Conservation (phyloP, 1,284 basidiomycete genomes). For the Leccinum glutinopallens region DNA sequence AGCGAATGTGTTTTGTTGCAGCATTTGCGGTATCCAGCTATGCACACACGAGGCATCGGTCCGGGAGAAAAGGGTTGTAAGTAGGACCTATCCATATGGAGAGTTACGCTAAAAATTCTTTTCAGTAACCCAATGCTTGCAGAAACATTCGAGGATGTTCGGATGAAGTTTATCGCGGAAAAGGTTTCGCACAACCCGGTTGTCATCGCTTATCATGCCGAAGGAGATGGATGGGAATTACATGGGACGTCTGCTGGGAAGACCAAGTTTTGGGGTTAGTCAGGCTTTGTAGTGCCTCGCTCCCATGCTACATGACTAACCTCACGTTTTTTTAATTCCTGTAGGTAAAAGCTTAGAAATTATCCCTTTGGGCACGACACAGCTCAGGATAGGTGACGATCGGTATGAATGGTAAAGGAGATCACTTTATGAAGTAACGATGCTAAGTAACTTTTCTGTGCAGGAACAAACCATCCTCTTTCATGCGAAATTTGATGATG, state of each 20-base stretch:
- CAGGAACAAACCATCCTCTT: conserved; percentile 85
- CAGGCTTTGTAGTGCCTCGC: conserved; percentile 15
- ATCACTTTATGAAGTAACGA: not conserved
- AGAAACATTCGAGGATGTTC: conserved; percentile 84
- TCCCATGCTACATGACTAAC: conserved; percentile 17
- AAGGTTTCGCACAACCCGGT: conserved; percentile 89
- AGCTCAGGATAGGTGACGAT: conserved; percentile 64
- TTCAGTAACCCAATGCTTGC: conserved; percentile 83
- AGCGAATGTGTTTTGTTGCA: conserved; percentile 77
- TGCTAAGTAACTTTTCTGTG: conserved; percentile 10
- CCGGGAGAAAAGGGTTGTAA: conserved; percentile 86
- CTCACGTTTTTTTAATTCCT: conserved; percentile 21
- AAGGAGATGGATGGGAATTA: conserved; percentile 76
- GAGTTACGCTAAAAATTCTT: conserved; percentile 10
- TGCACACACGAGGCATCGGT: conserved; percentile 77
- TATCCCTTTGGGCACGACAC: conserved; percentile 72
- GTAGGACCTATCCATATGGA: conserved; percentile 33
- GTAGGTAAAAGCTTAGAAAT: conserved; percentile 84
- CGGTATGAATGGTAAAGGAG: conserved; percentile 64
- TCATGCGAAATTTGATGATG: conserved; percentile 87
- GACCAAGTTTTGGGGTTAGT: conserved; percentile 88
- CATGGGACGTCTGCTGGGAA: conserved; percentile 73
- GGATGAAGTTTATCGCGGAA: conserved; percentile 83
- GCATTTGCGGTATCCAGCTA: conserved; percentile 87
- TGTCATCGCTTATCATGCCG: conserved; percentile 82